A percentile compares a stretch with the other conserved stretches of the same genome.
Evolutionary conservation across 805 yeast species (phyloP).

Genomic region (Zygotorulaspora chibaensis): DNA sequence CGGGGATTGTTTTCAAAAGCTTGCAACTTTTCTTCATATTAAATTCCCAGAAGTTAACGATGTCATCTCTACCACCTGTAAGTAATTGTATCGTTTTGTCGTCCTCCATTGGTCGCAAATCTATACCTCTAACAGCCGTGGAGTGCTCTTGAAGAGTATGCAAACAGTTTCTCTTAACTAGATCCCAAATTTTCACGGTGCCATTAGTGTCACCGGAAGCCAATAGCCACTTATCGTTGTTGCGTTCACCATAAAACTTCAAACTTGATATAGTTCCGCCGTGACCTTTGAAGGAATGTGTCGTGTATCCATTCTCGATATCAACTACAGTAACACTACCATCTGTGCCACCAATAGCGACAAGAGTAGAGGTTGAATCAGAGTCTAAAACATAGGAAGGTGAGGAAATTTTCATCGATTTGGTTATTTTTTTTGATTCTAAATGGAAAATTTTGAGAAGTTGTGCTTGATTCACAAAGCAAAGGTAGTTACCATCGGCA

Average conservation of each 20-base stretch:
- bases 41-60: constrained; percentile 50
- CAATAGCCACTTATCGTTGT: constrained; percentile 68
- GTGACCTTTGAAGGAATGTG: constrained; percentile 91
- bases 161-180: constrained; percentile 64
- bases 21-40: constrained; percentile 48
- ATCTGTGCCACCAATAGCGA: constrained; percentile 94
- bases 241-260: constrained; percentile 66
- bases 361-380: constrained; percentile 77
- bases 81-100: constrained; percentile 42
- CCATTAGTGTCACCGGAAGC: constrained; percentile 67
- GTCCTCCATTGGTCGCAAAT: constrained; percentile 39
- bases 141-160: constrained; percentile 68
- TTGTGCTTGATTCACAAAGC: constrained; percentile 78
- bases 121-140: constrained; percentile 82
- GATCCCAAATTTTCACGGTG: constrained; percentile 56
- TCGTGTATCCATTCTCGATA: constrained; percentile 76
- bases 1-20: constrained; percentile 63
- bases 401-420: constrained; percentile 59
- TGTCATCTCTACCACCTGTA: constrained; percentile 87
- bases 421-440: constrained; percentile 38
- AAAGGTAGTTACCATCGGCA: constrained; percentile 67
- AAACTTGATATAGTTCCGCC: constrained; percentile 82
- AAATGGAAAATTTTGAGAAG: constrained; percentile 61
- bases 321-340: constrained; percentile 92
- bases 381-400: constrained; percentile 76